phyloP scores from a whole-genome alignment of 2,329 filamentous ascomycete species.

The Karstenula rhodostoma region DNA sequence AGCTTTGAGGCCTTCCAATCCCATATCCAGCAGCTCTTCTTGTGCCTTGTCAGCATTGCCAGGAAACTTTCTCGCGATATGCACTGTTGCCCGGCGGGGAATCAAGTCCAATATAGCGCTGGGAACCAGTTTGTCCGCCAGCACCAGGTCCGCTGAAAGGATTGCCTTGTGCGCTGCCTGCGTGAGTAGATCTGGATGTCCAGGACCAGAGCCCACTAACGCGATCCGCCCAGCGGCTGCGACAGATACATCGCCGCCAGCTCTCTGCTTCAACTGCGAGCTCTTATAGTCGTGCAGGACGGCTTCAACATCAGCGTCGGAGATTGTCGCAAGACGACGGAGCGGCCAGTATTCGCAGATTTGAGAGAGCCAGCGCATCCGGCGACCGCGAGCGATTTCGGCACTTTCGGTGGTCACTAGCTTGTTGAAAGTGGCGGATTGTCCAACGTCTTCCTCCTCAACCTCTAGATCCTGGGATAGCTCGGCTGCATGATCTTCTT shows the following conservation, averaged over 20 bases:
- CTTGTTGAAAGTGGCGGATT: slow-evolving; percentile 83
- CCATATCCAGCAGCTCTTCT: slow-evolving; percentile 83
- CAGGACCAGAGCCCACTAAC: slow-evolving; percentile 89
- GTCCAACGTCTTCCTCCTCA: slow-evolving; percentile 72
- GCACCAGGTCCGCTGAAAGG: slow-evolving; percentile 75
- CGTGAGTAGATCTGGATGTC: slow-evolving; percentile 90
- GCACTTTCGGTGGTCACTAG: slow-evolving; percentile 78
- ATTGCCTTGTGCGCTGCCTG: slow-evolving; percentile 81
- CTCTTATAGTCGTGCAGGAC: slow-evolving; percentile 77
- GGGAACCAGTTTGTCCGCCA: slow-evolving; percentile 87
- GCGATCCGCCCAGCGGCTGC: slow-evolving; percentile 73
- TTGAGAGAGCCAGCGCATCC: slow-evolving; percentile 92
- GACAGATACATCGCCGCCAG: slow-evolving; percentile 29
- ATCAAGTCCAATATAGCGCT: slow-evolving; percentile 86
- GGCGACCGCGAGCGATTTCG: slow-evolving; percentile 76
- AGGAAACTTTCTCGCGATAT: slow-evolving; percentile 96
- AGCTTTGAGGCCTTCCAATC: slow-evolving; percentile 70
- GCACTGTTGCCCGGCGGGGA: slow-evolving; percentile 84
- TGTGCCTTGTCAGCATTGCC: slow-evolving; percentile 95
- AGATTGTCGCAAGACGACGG: slow-evolving; percentile 78
- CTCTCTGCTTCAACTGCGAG: slow-evolving; percentile 45
- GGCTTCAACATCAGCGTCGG: slow-evolving; percentile 77
- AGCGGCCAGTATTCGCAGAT: slow-evolving; percentile 99
- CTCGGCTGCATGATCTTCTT: slow-evolving; percentile 60
- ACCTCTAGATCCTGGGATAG: slow-evolving; percentile 55